Base-by-base conservation (phyloP, 2,329 filamentous ascomycete genomes). In the Exutisphaerella laricina region DNA sequence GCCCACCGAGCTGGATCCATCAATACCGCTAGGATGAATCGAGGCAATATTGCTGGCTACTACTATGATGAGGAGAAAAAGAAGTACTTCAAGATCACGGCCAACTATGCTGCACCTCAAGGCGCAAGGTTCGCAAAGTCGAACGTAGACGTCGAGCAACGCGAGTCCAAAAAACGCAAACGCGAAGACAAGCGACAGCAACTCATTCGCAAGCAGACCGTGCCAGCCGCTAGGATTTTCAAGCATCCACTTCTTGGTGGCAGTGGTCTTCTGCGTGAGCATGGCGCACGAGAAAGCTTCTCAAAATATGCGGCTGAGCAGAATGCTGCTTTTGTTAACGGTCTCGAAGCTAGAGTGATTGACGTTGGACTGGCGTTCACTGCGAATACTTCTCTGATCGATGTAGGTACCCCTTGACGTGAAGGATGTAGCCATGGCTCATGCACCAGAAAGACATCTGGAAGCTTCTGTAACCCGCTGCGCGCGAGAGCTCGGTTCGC, bases 51-150 rank as follows among this genome's bases (percentile, higher is more conserved):
- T n/a, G 70, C 71, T 3, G 72, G 72, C 23, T 72, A 66, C 47
- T 72, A 71, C 53, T 74, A 23, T 20, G 67, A 74, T 48, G 50
- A 57, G 23, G 67, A 70, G 28, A 73, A 70, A 57, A 61, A 64
- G 37, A 74, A 72, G 46, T 74, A 75, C 55, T 75, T 74, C 62
- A 65, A 64, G 26, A 67, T 74, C 16, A 62, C 66, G 39, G 59
- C 62, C 12, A 59, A 66, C 20, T 62, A 66, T 58, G 39, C 57
- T 37, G 58, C 63, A 25, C 54, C 64, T 30, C 41, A 50, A 8
- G 54, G 54, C 5, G 55, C 63, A 3, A 69, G 67, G 44, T 70
- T 74, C 51, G 64, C 67, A 0, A 52, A 57, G 10, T 56, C 64
- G 8, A 70, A 70, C 35, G 60, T 73, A 6, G 54, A 54, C 25